A percentile compares a stretch with the other conserved stretches of the same genome.
phyloP scores from a whole-genome alignment of 1,284 basidiomycete species.

The Neolentinus lepideus region DNA sequence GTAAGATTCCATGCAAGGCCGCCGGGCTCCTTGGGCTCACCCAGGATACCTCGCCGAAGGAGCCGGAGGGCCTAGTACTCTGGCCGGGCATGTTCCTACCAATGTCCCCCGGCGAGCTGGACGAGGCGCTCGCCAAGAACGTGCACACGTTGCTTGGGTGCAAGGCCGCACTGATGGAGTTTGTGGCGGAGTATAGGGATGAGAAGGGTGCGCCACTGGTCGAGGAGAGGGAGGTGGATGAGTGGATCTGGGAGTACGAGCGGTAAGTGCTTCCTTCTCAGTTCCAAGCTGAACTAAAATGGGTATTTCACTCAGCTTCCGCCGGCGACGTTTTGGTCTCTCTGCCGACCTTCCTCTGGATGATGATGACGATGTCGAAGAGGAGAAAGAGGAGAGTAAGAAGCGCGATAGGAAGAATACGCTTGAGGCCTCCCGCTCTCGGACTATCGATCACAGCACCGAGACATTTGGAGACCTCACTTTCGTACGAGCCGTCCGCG shows the following conservation, averaged over 20 bases:
- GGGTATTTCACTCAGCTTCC: constrained; percentile 35
- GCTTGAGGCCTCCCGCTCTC: background rate
- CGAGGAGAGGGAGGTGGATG: constrained; percentile 37
- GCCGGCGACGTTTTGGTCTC: constrained; percentile 52
- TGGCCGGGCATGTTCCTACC: constrained; percentile 53
- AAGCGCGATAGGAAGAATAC: constrained; percentile 6
- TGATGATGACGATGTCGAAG: constrained; percentile 7
- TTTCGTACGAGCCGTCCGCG: constrained; percentile 47
- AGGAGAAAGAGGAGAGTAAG: constrained; percentile 13
- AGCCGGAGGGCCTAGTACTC: constrained; percentile 30
- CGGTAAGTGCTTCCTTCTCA: constrained; percentile 32
- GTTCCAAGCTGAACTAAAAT: constrained; percentile 1
- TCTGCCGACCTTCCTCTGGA: constrained; percentile 22
- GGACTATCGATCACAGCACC: background rate
- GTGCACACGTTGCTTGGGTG: constrained; percentile 56
- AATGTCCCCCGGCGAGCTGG: constrained; percentile 47
- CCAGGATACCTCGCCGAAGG: constrained; percentile 16
- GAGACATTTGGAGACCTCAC: constrained; percentile 24
- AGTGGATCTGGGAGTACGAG: constrained; percentile 62
- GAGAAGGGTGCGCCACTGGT: constrained; percentile 30
- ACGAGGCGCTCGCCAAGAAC: constrained; percentile 63
- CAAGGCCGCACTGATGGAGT: constrained; percentile 48
- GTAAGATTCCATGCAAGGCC: constrained; percentile 5
- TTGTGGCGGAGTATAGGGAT: constrained; percentile 32
- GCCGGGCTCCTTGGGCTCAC: constrained; percentile 7